These are phyloP conservation scores for Chlorella sp. DNA, from an alignment of 139 green algal species.

Conservation along the genomic window DNA sequence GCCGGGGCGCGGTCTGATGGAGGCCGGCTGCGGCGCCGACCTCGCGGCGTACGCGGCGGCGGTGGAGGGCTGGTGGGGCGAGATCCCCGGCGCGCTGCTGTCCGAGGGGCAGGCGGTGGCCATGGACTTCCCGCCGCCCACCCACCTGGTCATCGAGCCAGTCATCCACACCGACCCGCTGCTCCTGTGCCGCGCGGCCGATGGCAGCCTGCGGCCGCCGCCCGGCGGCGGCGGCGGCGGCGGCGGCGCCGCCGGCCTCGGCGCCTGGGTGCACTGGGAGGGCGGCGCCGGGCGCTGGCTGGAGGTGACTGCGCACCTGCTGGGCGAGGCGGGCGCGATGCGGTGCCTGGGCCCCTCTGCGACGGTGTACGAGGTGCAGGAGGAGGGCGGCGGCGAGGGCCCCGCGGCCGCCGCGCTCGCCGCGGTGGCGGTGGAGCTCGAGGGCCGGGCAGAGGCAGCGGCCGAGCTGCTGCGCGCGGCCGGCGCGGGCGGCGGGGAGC, in stretches of 20 bases:
- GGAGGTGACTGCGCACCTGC: constrained; percentile 22
- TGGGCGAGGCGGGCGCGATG: constrained; percentile 30
- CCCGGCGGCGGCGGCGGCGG: neutral
- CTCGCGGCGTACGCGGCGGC: constrained; percentile 18
- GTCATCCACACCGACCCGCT: constrained; percentile 9
- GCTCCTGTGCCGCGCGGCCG: constrained; percentile 5
- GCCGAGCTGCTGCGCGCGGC: neutral
- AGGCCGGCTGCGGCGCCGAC: constrained; percentile 10
- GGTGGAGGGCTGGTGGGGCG: constrained; percentile 17
- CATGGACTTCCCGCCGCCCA: constrained; percentile 38
- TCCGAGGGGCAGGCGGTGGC: neutral
- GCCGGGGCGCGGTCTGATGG: constrained; percentile 3
- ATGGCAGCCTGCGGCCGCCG: neutral
- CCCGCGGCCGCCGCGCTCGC: neutral
- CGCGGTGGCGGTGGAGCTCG: neutral
- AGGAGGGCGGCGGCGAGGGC: neutral
- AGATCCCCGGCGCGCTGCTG: constrained; percentile 19
- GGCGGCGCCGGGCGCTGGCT: constrained; percentile 28
- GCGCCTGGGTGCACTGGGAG: constrained; percentile 14
- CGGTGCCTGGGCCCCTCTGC: constrained; percentile 29
- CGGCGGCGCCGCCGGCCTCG: neutral
- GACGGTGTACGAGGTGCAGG: constrained; percentile 17
- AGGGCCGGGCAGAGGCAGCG: neutral
- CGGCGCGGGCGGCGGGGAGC: neutral
- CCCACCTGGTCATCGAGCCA: constrained; percentile 36